Percentiles rank a stretch among this genome's conserved stretches.
These are phyloP conservation scores for Endotrypanum monterogeii DNA, from an alignment of 208 protist genomes.

Conservation along the genomic window DNA sequence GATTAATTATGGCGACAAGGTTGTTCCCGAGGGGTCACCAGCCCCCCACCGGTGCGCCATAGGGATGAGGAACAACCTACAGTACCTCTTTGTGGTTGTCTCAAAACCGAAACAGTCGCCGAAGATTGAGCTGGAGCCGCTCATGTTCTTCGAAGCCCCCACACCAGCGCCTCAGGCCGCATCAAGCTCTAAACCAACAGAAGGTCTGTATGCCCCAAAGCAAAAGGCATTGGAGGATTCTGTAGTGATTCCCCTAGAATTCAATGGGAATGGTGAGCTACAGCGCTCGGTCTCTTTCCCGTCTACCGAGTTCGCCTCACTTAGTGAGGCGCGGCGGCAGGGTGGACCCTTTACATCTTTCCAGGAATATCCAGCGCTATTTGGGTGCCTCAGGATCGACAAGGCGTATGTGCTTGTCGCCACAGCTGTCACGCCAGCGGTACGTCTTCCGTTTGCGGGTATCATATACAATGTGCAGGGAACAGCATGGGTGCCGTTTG, in stretches of 20 bases:
- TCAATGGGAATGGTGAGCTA: slow-evolving; percentile 62
- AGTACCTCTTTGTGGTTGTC: slow-evolving; percentile 67
- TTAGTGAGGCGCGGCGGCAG: slow-evolving; percentile 45
- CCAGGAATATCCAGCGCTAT: slow-evolving; percentile 66
- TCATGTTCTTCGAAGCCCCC: slow-evolving; percentile 74
- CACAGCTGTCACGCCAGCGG: slow-evolving; percentile 36
- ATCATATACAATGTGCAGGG: slow-evolving; percentile 58
- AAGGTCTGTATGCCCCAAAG: slow-evolving; percentile 32
- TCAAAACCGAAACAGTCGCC: slow-evolving; percentile 39
- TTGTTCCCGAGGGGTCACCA: not conserved
- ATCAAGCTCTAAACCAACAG: slow-evolving; percentile 9
- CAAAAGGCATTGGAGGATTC: slow-evolving; percentile 37
- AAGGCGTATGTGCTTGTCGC: slow-evolving; percentile 84
- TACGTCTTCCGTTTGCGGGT: slow-evolving; percentile 53
- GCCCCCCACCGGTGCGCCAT: slow-evolving; percentile 58
- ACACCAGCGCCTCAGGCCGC: slow-evolving; percentile 5
- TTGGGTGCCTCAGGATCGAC: slow-evolving; percentile 77
- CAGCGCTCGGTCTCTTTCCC: slow-evolving; percentile 46
- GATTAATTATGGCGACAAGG: not conserved
- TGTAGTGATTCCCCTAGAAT: slow-evolving; percentile 45
- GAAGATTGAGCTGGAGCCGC: slow-evolving; percentile 43
- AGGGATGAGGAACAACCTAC: slow-evolving; percentile 40
- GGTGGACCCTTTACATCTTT: slow-evolving; percentile 71
- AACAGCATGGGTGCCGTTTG: slow-evolving; percentile 78
- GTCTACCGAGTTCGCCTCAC: slow-evolving; percentile 59